Percentiles rank a stretch among this genome's conserved stretches.
These are phyloP conservation scores for Coemansia sp. DNA, from an alignment of 192 early-diverging fungal genomes.

Conservation along the genomic window DNA sequence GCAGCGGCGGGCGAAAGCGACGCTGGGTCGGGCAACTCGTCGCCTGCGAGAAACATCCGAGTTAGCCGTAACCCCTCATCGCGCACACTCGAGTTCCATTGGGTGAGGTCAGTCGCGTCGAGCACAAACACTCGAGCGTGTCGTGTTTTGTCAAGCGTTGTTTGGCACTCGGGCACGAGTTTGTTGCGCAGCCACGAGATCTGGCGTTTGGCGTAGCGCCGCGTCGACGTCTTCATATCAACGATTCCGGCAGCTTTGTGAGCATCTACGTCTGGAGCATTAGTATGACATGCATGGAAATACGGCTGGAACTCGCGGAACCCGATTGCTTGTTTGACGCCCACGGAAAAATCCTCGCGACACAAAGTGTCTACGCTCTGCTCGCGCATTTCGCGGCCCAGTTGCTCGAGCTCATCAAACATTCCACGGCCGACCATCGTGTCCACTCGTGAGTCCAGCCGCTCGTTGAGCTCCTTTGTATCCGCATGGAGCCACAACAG, in stretches of 20 bases:
- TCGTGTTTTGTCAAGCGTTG: constrained; percentile 24
- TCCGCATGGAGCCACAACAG: constrained; percentile 91
- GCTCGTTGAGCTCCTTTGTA: constrained; percentile 61
- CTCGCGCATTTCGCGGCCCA: constrained; percentile 27
- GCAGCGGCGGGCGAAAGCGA: constrained; percentile 24
- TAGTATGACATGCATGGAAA: constrained; percentile 38
- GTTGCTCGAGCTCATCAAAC: constrained; percentile 53
- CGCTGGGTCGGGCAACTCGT: constrained; percentile 16
- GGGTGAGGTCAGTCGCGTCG: constrained; percentile 65
- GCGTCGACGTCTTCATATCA: constrained; percentile 83
- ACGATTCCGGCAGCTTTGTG: constrained; percentile 64
- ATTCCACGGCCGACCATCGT: constrained; percentile 75
- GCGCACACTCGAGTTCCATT: constrained; percentile 60
- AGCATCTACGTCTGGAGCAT: constrained; percentile 12
- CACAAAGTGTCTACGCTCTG: background rate
- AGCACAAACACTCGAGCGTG: constrained; percentile 61
- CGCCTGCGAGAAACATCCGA: constrained; percentile 29
- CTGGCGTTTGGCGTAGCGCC: constrained; percentile 78
- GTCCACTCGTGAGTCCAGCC: constrained; percentile 82
- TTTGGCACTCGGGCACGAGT: constrained; percentile 42
- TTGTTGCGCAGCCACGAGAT: constrained; percentile 54
- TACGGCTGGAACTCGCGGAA: constrained; percentile 88
- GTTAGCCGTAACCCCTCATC: constrained; percentile 59
- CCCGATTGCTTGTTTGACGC: constrained; percentile 57
- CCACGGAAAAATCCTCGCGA: constrained; percentile 13